phyloP scores from a whole-genome alignment of 179 eudicot species.

The Vitellaria paradoxa region DNA sequence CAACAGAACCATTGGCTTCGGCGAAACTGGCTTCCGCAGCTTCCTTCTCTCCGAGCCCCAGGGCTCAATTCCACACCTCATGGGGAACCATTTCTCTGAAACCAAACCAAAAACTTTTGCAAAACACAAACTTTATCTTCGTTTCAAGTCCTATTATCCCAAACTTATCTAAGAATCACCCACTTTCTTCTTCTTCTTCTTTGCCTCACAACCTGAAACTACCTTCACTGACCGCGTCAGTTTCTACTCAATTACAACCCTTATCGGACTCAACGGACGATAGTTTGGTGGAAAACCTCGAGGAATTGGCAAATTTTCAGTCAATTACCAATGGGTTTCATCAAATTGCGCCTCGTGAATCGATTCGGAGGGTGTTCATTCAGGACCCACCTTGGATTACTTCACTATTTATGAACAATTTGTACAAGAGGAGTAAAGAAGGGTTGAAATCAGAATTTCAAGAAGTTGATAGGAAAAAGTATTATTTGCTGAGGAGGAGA shows the following conservation, averaged over 20 bases:
- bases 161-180: constrained; percentile 17
- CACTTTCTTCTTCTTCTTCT: constrained; percentile 25
- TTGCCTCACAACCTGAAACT: constrained; percentile 58
- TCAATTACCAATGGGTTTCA: constrained; percentile 31
- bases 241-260: constrained; percentile 41
- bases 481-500: constrained; percentile 61
- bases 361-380: constrained; percentile 43
- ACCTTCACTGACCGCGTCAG: constrained; percentile 38
- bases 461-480: constrained; percentile 66
- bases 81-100: constrained; percentile 25
- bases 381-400: constrained; percentile 79
- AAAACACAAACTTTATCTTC: constrained; percentile 29
- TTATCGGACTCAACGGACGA: constrained; percentile 58
- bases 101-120: constrained; percentile 19
- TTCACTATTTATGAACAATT: constrained; percentile 45
- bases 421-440: constrained; percentile 24
- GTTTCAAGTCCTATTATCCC: constrained; percentile 29
- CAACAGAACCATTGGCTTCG: background rate
- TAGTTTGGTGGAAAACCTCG: constrained; percentile 29
- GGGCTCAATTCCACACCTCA: constrained; percentile 40
- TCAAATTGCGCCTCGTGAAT: constrained; percentile 17
- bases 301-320: constrained; percentile 35
- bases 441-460: constrained; percentile 38
- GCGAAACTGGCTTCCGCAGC: constrained; percentile 58
- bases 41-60: constrained; percentile 54